These are phyloP conservation scores for Hibiscus syriacus DNA, from an alignment of 345 rosid genomes.

Conservation along the genomic window DNA sequence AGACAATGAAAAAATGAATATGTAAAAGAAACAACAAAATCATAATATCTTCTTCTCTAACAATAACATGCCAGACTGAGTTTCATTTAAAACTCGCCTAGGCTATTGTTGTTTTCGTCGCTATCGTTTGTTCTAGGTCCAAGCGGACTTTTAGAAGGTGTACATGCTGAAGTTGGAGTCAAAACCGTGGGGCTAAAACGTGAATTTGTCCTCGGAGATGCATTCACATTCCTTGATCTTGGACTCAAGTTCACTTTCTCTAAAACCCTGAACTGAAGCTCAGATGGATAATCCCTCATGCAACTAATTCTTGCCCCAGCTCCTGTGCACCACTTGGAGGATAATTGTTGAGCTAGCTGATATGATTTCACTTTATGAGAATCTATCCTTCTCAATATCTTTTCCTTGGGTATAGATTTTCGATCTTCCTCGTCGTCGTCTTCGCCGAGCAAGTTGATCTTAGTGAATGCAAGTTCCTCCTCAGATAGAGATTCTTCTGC, in stretches of 20 bases:
- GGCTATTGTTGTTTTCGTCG: conserved; percentile 5
- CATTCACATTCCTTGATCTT: conserved; percentile 20
- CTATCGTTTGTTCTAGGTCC: conserved; percentile 6
- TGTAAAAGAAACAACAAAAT: too few relatives aligned
- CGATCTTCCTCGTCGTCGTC: conserved; percentile 44
- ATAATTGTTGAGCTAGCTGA: conserved; percentile 67
- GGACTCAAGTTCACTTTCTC: conserved; percentile 78
- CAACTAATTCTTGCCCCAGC: conserved; percentile 94
- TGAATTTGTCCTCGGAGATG: conserved; percentile 12
- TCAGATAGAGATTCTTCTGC: conserved; percentile 64
- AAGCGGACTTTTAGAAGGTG: conserved; percentile 21
- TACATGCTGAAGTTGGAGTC: conserved; percentile 13
- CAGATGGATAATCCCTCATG: conserved; percentile 89
- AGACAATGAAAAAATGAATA: too few relatives aligned
- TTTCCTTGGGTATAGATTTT: conserved; percentile 52
- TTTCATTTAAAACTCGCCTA: conserved; percentile 11
- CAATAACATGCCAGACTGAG: background rate
- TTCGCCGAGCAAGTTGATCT: conserved; percentile 56
- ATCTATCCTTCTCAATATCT: conserved; percentile 64
- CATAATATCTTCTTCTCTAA: too few relatives aligned
- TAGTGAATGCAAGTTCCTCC: conserved; percentile 58
- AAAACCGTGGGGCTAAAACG: conserved; percentile 10
- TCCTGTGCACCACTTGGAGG: conserved; percentile 83
- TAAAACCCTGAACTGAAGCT: conserved; percentile 61
- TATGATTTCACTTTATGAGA: conserved; percentile 71